Conservation (phyloP, 169 alveolate genomes). For the Sarcocystis neurona region DNA sequence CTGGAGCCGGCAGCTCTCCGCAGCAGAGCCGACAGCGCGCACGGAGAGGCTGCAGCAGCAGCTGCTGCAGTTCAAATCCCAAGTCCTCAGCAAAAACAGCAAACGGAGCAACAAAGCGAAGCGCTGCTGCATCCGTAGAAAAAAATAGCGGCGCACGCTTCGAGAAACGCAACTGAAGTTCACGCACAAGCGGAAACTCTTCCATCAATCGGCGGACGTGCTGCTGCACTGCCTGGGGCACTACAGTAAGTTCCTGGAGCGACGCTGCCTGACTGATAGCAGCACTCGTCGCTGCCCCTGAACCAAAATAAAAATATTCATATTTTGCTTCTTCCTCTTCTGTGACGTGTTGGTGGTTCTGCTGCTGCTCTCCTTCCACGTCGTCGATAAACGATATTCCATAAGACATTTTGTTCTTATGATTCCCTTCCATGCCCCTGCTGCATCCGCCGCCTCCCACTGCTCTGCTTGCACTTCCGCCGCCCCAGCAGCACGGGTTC, state of each 20-base stretch:
- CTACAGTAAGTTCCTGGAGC: background rate
- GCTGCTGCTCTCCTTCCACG: background rate
- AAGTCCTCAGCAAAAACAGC: slow-evolving; percentile 13
- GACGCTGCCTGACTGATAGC: background rate
- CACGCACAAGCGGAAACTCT: background rate
- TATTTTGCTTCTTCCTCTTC: too few species aligned
- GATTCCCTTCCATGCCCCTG: background rate
- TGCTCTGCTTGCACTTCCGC: too few species aligned
- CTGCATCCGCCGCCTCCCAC: too few species aligned
- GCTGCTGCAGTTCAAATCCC: background rate
- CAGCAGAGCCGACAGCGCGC: background rate
- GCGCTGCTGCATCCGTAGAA: background rate
- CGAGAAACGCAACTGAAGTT: background rate
- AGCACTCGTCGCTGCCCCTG: background rate
- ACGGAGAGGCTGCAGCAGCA: background rate
- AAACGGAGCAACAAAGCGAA: slow-evolving; percentile 6
- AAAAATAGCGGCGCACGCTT: background rate
- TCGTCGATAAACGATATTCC: background rate
- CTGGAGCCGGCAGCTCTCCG: background rate
- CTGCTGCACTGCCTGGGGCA: background rate
- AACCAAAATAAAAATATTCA: background rate
- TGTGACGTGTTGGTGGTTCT: background rate
- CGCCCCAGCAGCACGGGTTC: too few species aligned
- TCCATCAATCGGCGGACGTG: background rate
- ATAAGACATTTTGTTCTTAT: background rate